Conservation (phyloP, 1,284 basidiomycete genomes). For the Sutorius eximius region DNA sequence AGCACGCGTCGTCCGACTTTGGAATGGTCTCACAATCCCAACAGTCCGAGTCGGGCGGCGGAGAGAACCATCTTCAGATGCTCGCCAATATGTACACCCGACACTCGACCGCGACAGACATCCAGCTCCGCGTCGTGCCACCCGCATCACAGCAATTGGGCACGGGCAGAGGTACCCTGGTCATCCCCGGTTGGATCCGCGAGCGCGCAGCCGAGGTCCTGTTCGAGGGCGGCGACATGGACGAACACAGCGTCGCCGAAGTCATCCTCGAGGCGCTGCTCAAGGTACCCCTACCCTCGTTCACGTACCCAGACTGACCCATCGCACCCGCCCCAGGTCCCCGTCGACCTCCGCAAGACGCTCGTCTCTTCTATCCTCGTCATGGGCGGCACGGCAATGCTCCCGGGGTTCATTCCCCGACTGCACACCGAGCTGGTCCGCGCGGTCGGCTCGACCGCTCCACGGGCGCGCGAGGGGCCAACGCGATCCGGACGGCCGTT, state of each 20-base stretch:
- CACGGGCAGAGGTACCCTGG: slow-evolving; percentile 74
- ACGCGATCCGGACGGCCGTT: slow-evolving; percentile 41
- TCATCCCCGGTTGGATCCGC: slow-evolving; percentile 93
- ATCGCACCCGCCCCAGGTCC: slow-evolving; percentile 54
- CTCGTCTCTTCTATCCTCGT: slow-evolving; percentile 83
- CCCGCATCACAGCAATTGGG: slow-evolving; percentile 62
- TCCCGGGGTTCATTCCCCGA: slow-evolving; percentile 90
- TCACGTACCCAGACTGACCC: background rate
- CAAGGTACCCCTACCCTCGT: slow-evolving; percentile 52
- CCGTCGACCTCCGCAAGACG: slow-evolving; percentile 83
- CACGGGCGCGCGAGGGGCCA: slow-evolving; percentile 34
- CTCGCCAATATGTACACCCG: slow-evolving; percentile 68
- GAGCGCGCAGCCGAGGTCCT: slow-evolving; percentile 89
- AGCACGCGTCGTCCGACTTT: slow-evolving; percentile 59
- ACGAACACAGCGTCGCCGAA: slow-evolving; percentile 80
- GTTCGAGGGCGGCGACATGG: slow-evolving; percentile 87
- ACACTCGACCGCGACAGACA: slow-evolving; percentile 71
- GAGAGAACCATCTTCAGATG: slow-evolving; percentile 58
- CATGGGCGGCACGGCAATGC: slow-evolving; percentile 85
- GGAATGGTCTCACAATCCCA: slow-evolving; percentile 48
- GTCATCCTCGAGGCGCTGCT: slow-evolving; percentile 75
- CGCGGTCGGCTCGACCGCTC: slow-evolving; percentile 48
- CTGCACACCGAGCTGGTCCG: slow-evolving; percentile 74
- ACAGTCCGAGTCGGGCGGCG: slow-evolving; percentile 15
- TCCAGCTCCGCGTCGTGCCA: slow-evolving; percentile 65